Percentiles rank a stretch among this genome's conserved stretches.
Evolutionary conservation across 2,329 filamentous ascomycete genomes (phyloP).

Genomic region (Neofusicoccum sp.): DNA sequence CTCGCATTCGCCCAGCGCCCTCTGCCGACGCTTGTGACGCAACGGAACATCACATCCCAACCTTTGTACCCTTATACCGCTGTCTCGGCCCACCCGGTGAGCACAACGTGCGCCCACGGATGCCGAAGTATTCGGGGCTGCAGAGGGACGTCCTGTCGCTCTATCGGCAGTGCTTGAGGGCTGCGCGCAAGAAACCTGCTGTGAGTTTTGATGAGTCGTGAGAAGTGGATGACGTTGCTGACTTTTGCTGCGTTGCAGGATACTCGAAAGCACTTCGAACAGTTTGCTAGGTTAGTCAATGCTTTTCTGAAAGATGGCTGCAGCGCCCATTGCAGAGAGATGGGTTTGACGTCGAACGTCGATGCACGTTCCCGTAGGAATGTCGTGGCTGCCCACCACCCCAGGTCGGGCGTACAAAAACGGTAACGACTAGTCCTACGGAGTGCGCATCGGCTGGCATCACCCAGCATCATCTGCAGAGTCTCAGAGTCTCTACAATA

Average conservation of each 20-base stretch:
- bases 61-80: background rate
- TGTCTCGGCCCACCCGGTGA: background rate
- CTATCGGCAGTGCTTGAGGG: conserved; percentile 83
- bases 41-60: background rate
- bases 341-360: too few species aligned
- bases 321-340: too few species aligned
- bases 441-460: too few species aligned
- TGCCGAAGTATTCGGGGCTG: conserved; percentile 73
- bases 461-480: background rate
- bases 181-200: conserved; percentile 76
- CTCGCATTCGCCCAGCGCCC: background rate
- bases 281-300: conserved; percentile 61
- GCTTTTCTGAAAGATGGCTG: background rate
- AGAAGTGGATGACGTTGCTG: conserved; percentile 22
- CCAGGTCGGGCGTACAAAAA: too few species aligned
- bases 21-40: background rate
- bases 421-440: too few species aligned
- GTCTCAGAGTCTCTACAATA: background rate
- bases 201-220: conserved; percentile 55
- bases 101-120: conserved; percentile 21
- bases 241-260: conserved; percentile 44
- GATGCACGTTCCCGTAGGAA: too few species aligned
- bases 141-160: conserved; percentile 85
- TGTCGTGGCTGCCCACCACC: too few species aligned
- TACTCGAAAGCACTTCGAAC: conserved; percentile 63